Evolutionary conservation across 129 eudicot species (phyloP).

Genomic region (Helichrysum umbraculigerum): DNA sequence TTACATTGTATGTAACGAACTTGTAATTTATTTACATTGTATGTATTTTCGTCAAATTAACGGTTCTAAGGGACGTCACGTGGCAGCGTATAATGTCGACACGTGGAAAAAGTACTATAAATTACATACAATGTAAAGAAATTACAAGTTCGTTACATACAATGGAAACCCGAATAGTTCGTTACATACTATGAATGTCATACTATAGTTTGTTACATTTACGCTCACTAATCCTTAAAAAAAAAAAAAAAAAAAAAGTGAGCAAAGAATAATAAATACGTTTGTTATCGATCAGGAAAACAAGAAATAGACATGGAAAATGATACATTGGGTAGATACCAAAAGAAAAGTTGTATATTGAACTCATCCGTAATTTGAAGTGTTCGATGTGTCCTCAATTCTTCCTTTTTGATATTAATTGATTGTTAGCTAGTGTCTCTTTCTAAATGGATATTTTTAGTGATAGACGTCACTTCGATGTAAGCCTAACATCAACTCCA

Average conservation of each 20-base stretch:
- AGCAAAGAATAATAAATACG: background rate
- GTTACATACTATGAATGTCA: no score
- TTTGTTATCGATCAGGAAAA: background rate
- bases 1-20: no score
- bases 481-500: background rate
- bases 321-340: constrained; percentile 14
- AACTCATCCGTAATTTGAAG: constrained; percentile 21
- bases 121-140: no score
- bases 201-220: no score
- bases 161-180: no score
- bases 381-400: constrained; percentile 22
- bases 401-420: constrained; percentile 25
- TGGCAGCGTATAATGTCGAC: no score
- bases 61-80: no score
- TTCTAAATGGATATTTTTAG: constrained; percentile 22
- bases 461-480: background rate
- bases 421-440: constrained; percentile 8
- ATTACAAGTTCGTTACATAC: no score
- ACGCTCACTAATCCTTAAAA: no score
- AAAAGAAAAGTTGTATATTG: constrained; percentile 15
- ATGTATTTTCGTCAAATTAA: no score
- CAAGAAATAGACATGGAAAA: constrained; percentile 1
- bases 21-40: no score
- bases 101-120: no score
- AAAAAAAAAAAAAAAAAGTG: background rate